Conservation (phyloP, 2,329 filamentous ascomycete genomes). For the Diaporthe longicolla region DNA sequence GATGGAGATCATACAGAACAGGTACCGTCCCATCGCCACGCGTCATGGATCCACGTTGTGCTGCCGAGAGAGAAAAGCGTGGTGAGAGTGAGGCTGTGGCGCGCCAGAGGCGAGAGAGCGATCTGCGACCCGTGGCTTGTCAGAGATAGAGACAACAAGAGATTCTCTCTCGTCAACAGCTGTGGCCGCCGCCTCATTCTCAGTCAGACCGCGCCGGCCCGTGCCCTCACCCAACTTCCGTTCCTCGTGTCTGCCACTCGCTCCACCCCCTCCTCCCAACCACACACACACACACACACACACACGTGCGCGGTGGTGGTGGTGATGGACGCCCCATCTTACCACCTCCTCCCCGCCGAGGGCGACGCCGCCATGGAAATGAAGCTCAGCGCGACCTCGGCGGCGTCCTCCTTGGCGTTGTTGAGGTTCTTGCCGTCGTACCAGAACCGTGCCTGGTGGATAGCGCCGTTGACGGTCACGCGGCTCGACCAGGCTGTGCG, state of each 20-base stretch:
- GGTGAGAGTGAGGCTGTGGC: not conserved
- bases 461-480: constrained; percentile 78
- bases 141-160: constrained; percentile 28
- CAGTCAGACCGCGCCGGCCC: not conserved
- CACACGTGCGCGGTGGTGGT: no score
- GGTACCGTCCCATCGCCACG: constrained; percentile 13
- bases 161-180: not conserved
- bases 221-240: not conserved
- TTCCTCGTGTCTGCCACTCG: no score
- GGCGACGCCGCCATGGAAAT: constrained; percentile 56
- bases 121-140: constrained; percentile 39
- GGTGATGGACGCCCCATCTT: not conserved
- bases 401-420: constrained; percentile 93
- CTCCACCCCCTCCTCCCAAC: no score
- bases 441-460: constrained; percentile 84
- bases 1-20: not conserved
- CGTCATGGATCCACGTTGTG: constrained; percentile 23
- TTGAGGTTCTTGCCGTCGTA: constrained; percentile 91
- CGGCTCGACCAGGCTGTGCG: constrained; percentile 91
- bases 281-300: no score
- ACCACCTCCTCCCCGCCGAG: constrained; percentile 54
- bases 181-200: not conserved
- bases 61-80: not conserved
- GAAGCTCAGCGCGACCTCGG: constrained; percentile 80
- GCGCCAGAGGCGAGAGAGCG: not conserved